Base-by-base conservation (phyloP, 176 grass and related monocot species). In the Oryza brachyantha region DNA sequence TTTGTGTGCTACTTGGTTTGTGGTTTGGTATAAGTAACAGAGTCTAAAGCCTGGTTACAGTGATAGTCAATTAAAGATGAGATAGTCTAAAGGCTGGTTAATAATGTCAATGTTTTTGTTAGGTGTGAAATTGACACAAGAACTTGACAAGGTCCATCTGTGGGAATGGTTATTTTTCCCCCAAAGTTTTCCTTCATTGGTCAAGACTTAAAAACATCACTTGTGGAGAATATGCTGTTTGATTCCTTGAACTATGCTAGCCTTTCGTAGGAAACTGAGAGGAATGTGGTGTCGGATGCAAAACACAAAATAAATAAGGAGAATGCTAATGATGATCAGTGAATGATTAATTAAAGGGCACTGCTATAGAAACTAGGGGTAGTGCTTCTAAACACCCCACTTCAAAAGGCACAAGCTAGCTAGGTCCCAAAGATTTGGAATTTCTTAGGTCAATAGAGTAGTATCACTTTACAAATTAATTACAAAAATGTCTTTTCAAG, bases 111-210 rank as follows among this genome's bases (percentile, higher is more conserved):
- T n/a, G 34, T 45, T 87, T 82, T 37, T 22, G 36, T 41, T 52
- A 66, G 8, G 74, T 67, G 74, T 73, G 74, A 73, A 83, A 36
- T 78, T 73, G 79, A 73, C 12, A 59, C 29, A 21, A 31, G 28
- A 78, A 73, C 59, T 60, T 19, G 10, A 29, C 13, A 37, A 24
- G 5, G 50, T 61, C 42, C 66, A 61, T 12, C 66, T 68, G 67
- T 70, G 72, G 60, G 60, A 46, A 61, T 12, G 13, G 59, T 66
- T 73, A 50, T 19, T 65, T 78, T 61, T 50, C 16, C 78, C 22
- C 37, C n/a, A n/a, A 48, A 73, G 41, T 5, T 10, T 28, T 16
- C 17, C 39, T 45, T 43, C n/a, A 8, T 55, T 64, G 50, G 52
- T 82, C 64, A 82, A 82, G 57, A 16, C 21, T 37, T 59, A 13